phyloP scores from a whole-genome alignment of 306 rosid genomes.

The Canavalia ensiformis region DNA sequence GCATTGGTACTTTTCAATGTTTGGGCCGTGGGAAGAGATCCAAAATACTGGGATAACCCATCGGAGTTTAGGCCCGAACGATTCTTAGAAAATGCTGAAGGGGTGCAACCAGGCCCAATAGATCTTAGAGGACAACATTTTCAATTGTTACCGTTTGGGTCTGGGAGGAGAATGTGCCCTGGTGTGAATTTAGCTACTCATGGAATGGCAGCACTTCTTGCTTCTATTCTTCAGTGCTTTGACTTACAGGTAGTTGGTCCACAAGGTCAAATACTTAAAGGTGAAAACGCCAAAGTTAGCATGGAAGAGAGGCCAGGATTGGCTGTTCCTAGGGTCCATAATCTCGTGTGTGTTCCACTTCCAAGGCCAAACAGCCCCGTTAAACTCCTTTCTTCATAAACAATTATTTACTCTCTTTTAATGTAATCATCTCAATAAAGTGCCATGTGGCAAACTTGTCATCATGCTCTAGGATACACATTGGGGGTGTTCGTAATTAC shows the following conservation, averaged over 20 bases:
- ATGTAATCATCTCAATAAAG: too few species aligned
- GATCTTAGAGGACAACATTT: slow-evolving; percentile 47
- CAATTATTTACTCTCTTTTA: too few species aligned
- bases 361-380: background rate
- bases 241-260: slow-evolving; percentile 42
- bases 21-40: slow-evolving; percentile 45
- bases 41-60: slow-evolving; percentile 47
- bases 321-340: slow-evolving; percentile 43
- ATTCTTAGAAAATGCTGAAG: background rate
- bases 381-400: slow-evolving; percentile 1
- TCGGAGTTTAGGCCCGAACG: slow-evolving; percentile 46
- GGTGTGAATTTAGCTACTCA: slow-evolving; percentile 43
- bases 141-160: slow-evolving; percentile 54
- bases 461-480: too few species aligned
- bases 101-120: background rate
- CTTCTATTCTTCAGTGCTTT: slow-evolving; percentile 55
- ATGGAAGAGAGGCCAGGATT: slow-evolving; percentile 49
- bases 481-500: too few species aligned
- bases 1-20: slow-evolving; percentile 43
- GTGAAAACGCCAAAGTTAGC: background rate
- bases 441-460: too few species aligned
- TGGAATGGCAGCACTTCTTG: slow-evolving; percentile 45
- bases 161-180: slow-evolving; percentile 60
- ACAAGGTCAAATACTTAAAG: background rate
- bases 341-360: slow-evolving; percentile 48